A percentile compares a stretch with the other conserved stretches of the same genome.
Conservation (phyloP, 1,139 yeast species). For the Candida anutae region DNA sequence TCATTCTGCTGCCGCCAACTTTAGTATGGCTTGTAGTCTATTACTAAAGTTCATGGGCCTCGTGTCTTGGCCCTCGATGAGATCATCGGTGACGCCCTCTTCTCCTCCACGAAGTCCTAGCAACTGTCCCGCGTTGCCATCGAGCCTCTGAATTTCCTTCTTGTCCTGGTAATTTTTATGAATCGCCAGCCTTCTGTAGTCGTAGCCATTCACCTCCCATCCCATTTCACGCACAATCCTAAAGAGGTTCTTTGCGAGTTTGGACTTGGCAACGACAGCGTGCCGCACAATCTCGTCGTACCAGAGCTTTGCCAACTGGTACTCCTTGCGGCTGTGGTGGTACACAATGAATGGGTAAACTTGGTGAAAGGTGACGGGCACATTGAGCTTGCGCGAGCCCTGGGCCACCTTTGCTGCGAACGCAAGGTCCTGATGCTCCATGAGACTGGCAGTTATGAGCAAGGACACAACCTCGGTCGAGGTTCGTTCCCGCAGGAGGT, state of each 20-base stretch:
- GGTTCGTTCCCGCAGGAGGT: slow-evolving; percentile 8
- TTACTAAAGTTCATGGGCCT: no score
- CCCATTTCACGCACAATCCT: slow-evolving; percentile 27
- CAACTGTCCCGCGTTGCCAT: no score
- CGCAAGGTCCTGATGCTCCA: slow-evolving; percentile 23
- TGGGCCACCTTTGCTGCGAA: slow-evolving; percentile 28
- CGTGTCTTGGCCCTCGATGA: no score
- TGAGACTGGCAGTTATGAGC: slow-evolving; percentile 22
- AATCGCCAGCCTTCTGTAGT: slow-evolving; percentile 20
- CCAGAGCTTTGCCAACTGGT: slow-evolving; percentile 28
- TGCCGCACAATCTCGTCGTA: slow-evolving; percentile 26
- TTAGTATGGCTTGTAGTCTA: no score
- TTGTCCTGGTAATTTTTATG: slow-evolving; percentile 13
- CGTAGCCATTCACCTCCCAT: slow-evolving; percentile 30
- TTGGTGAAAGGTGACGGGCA: slow-evolving; percentile 35
- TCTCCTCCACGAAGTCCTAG: no score
- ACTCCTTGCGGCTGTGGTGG: slow-evolving; percentile 26
- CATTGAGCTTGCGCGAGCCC: slow-evolving; percentile 15
- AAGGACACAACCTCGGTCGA: slow-evolving; percentile 23
- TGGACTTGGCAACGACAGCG: slow-evolving; percentile 23
- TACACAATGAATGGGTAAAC: slow-evolving; percentile 32
- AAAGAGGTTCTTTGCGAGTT: slow-evolving; percentile 23
- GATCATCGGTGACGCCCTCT: no score
- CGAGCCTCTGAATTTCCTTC: no score
- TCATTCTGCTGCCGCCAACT: no score